These are phyloP conservation scores for Hirschioporus abietinus DNA, from an alignment of 768 basidiomycete genomes.

Conservation along the genomic window DNA sequence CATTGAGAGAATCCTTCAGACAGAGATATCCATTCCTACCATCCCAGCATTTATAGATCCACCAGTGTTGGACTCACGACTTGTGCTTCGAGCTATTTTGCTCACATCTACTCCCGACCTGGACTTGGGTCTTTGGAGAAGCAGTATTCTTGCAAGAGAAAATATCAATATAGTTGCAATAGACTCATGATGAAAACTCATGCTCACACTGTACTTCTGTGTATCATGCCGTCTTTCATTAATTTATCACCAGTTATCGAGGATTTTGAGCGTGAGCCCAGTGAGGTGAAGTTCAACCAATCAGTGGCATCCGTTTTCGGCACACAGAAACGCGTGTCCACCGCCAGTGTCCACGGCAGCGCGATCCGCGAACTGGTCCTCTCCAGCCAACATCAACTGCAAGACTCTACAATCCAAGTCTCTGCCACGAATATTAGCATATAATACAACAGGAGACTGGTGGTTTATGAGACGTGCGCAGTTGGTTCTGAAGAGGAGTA, in stretches of 20 bases:
- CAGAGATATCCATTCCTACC: not conserved
- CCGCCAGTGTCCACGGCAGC: too few species aligned
- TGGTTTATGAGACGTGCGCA: not conserved
- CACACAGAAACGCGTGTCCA: too few species aligned
- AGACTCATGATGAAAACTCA: not conserved
- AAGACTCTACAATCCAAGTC: too few species aligned
- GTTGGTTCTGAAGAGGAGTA: not conserved
- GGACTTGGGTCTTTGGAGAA: not conserved
- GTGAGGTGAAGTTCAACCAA: not conserved
- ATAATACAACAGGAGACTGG: not conserved
- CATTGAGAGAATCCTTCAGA: not conserved
- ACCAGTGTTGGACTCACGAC: not conserved
- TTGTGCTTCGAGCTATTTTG: not conserved
- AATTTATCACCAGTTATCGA: not conserved
- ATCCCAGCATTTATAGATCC: not conserved
- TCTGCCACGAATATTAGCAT: not conserved
- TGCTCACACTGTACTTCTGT: not conserved
- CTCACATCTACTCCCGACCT: slow-evolving; percentile 2
- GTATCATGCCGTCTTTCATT: not conserved
- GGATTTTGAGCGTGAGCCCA: not conserved
- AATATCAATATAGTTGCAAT: not conserved
- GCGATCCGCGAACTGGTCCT: too few species aligned
- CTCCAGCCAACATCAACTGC: too few species aligned
- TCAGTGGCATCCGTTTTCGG: slow-evolving; percentile 1
- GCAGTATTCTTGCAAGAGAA: not conserved